Evolutionary conservation across 208 protist species (phyloP).

Genomic region (Strigomonas culicis): DNA sequence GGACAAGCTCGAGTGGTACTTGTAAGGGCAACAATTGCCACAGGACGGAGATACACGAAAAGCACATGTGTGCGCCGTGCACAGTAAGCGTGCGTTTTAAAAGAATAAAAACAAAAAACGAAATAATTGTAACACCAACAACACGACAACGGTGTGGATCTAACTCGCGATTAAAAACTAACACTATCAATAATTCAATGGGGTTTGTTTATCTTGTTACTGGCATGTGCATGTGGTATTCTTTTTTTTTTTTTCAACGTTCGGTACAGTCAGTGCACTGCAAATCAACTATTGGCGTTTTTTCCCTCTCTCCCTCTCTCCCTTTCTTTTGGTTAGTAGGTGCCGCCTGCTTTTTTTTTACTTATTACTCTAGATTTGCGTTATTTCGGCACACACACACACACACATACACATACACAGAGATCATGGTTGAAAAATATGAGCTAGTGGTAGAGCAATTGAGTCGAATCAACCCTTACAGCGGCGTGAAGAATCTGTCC

Average conservation of each 20-base stretch:
- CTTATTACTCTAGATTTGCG: background rate
- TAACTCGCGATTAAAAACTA: too few relatives aligned
- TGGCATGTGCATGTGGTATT: background rate
- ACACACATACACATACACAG: background rate
- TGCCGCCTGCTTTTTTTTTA: background rate
- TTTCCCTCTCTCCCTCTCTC: constrained; percentile 8
- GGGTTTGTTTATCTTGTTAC: background rate
- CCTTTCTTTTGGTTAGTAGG: background rate
- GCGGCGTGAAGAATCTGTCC: constrained; percentile 35
- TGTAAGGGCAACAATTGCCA: constrained; percentile 37
- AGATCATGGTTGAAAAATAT: background rate
- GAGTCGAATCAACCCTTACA: constrained; percentile 64
- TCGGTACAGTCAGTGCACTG: background rate
- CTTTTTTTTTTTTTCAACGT: constrained; percentile 12
- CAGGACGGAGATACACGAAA: too few relatives aligned
- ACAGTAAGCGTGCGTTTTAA: too few relatives aligned
- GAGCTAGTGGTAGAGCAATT: constrained; percentile 58
- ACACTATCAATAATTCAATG: background rate
- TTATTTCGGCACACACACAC: background rate
- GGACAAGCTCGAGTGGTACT: constrained; percentile 90
- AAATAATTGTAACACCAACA: too few relatives aligned
- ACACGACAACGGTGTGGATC: too few relatives aligned
- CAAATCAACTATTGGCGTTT: background rate
- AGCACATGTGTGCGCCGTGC: too few relatives aligned
- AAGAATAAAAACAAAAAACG: too few relatives aligned